Evolutionary conservation across 108 stramenopile genomes (phyloP).

Genomic region (Nitzschia palea): DNA sequence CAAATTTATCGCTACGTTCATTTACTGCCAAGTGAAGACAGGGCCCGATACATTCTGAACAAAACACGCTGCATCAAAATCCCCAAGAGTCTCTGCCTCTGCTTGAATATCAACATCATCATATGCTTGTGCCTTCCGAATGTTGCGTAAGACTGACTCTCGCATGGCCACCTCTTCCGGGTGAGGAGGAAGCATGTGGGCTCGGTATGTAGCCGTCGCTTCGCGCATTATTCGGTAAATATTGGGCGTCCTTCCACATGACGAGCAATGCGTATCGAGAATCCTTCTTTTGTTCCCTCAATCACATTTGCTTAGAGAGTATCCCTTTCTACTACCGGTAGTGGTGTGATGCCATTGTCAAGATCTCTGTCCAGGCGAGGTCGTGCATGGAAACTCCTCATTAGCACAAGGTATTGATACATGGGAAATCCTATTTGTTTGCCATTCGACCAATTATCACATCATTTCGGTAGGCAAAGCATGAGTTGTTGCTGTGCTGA

Average conservation of each 20-base stretch:
- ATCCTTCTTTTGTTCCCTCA: constrained; percentile 82
- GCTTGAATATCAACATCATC: constrained; percentile 73
- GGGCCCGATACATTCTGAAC: constrained; percentile 87
- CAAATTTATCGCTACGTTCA: constrained; percentile 84
- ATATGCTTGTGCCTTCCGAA: constrained; percentile 55
- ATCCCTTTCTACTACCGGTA: constrained; percentile 61
- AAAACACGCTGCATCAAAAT: constrained; percentile 88
- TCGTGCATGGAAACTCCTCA: constrained; percentile 72
- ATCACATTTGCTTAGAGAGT: constrained; percentile 86
- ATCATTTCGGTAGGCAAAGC: no score
- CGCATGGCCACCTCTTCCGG: constrained; percentile 83
- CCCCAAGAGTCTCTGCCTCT: constrained; percentile 89
- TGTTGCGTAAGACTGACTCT: constrained; percentile 65
- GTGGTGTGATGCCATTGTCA: constrained; percentile 74
- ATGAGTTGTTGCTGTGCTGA: no score
- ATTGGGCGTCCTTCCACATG: constrained; percentile 81
- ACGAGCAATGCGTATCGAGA: constrained; percentile 86
- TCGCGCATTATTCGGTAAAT: constrained; percentile 87
- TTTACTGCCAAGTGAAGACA: constrained; percentile 87
- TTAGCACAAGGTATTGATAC: constrained; percentile 66
- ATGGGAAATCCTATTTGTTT: constrained; percentile 38
- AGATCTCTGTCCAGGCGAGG: constrained; percentile 61
- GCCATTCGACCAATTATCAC: constrained; percentile 68
- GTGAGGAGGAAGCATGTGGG: constrained; percentile 76
- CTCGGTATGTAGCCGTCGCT: constrained; percentile 84